A percentile compares a stretch with the other conserved stretches of the same genome.
These are phyloP conservation scores for Monilinia polystroma DNA, from an alignment of 2,329 filamentous ascomycete genomes.

Conservation along the genomic window DNA sequence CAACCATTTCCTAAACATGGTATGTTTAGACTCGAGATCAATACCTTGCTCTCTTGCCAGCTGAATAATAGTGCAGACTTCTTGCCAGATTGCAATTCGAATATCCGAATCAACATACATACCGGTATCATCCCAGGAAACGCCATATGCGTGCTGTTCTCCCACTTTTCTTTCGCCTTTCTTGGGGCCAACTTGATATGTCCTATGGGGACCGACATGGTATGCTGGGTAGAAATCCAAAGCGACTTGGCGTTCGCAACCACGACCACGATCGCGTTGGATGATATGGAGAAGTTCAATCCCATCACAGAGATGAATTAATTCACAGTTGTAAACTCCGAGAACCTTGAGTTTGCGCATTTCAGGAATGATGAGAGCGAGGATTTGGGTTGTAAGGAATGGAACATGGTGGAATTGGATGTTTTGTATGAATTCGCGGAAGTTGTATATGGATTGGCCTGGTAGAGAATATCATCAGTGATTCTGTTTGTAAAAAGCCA, in stretches of 20 bases:
- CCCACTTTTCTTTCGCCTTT: conserved; percentile 5
- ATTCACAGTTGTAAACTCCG: conserved; percentile 36
- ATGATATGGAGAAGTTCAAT: conserved; percentile 34
- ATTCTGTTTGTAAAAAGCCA: background rate
- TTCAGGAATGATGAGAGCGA: conserved; percentile 34
- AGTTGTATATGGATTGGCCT: conserved; percentile 32
- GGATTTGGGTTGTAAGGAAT: conserved; percentile 32
- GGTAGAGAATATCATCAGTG: background rate
- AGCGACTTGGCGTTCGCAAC: conserved; percentile 30
- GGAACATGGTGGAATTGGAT: conserved; percentile 36
- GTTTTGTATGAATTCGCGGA: conserved; percentile 29
- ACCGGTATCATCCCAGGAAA: conserved; percentile 36
- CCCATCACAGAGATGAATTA: conserved; percentile 35
- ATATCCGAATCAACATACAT: conserved; percentile 18
- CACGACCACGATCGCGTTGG: conserved; percentile 27
- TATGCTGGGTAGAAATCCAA: conserved; percentile 37
- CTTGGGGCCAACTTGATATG: conserved; percentile 26
- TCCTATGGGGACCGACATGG: conserved; percentile 22
- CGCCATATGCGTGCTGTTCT: conserved; percentile 30
- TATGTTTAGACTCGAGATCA: conserved; percentile 27
- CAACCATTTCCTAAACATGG: conserved; percentile 35
- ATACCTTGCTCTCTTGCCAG: conserved; percentile 29
- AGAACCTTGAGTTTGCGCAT: conserved; percentile 34
- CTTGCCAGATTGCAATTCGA: conserved; percentile 32
- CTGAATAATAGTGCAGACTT: conserved; percentile 27